Percentiles rank a stretch among this genome's conserved stretches.
These are phyloP conservation scores for Fusarium sp. DNA, from an alignment of 2,329 filamentous ascomycete genomes.

Conservation along the genomic window DNA sequence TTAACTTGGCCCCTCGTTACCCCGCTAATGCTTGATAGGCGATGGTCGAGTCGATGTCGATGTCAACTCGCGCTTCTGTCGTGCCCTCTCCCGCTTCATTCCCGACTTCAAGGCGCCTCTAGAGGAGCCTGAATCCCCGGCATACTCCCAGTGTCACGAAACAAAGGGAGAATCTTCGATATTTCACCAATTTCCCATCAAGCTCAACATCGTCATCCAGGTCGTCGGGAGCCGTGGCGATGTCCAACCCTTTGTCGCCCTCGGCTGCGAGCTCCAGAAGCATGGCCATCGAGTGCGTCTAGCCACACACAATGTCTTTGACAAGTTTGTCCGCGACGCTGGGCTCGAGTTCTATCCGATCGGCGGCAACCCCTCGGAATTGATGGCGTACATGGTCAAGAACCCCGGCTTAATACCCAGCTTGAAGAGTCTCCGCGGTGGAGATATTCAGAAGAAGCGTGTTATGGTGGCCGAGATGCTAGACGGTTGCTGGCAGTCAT, in stretches of 20 bases:
- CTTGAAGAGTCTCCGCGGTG: conserved; percentile 41
- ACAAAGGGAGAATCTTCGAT: background rate
- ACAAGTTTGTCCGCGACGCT: conserved; percentile 59
- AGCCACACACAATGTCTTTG: conserved; percentile 71
- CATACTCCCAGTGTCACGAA: conserved; percentile 1
- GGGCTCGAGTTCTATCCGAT: conserved; percentile 66
- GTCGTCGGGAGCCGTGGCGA: conserved; percentile 84
- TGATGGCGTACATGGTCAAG: conserved; percentile 46
- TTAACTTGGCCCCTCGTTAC: background rate
- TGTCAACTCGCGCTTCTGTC: conserved; percentile 27
- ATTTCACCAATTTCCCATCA: conserved; percentile 15
- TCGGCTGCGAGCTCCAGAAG: conserved; percentile 76
- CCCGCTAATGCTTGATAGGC: conserved; percentile 1
- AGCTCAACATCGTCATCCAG: conserved; percentile 79
- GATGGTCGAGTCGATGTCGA: conserved; percentile 28
- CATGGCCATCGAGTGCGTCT: conserved; percentile 80
- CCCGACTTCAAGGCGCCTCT: conserved; percentile 24
- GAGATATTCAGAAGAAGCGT: conserved; percentile 45
- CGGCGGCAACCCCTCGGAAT: conserved; percentile 60
- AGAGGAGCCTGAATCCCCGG: background rate
- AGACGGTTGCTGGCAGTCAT: conserved; percentile 46
- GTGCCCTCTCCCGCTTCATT: conserved; percentile 29
- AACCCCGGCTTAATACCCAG: conserved; percentile 48
- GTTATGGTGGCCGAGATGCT: conserved; percentile 47
- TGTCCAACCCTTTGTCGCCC: conserved; percentile 80